Evolutionary conservation across 2,329 filamentous ascomycete species (phyloP).

Genomic region (Calonectria montana): DNA sequence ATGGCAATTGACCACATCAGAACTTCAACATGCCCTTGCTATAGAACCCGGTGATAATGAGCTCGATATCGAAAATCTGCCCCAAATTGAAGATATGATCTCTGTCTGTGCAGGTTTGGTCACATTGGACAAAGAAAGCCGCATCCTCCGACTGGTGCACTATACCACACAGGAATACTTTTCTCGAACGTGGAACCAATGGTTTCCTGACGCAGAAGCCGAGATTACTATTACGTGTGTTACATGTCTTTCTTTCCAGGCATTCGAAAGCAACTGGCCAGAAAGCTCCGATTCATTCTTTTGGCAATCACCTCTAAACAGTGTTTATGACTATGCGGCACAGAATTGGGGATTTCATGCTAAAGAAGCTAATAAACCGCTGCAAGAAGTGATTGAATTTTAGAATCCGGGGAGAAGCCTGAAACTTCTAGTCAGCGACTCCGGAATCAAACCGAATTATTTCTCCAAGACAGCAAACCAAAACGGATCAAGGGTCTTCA

Average conservation of each 20-base stretch:
- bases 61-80: slow-evolving; percentile 50
- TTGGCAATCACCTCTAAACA: not conserved
- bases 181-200: slow-evolving; percentile 33
- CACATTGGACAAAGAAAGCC: slow-evolving; percentile 50
- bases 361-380: not conserved
- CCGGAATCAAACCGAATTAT: not conserved
- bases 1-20: slow-evolving; percentile 44
- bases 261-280: not conserved
- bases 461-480: too few species aligned
- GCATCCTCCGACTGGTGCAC: slow-evolving; percentile 53
- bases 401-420: not conserved
- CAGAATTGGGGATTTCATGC: not conserved
- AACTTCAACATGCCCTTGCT: slow-evolving; percentile 56
- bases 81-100: slow-evolving; percentile 45
- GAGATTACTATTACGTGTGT: not conserved
- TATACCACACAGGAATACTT: slow-evolving; percentile 58
- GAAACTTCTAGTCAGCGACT: not conserved
- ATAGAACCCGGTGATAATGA: slow-evolving; percentile 39
- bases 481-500: not conserved
- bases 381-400: not conserved
- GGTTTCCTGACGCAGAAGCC: slow-evolving; percentile 36
- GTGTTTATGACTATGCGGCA: not conserved
- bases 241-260: not conserved
- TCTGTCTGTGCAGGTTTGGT: slow-evolving; percentile 55
- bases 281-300: not conserved